Evolutionary conservation across 2,329 filamentous ascomycete species (phyloP).

Genomic region (Sporothrix dimorphospora): DNA sequence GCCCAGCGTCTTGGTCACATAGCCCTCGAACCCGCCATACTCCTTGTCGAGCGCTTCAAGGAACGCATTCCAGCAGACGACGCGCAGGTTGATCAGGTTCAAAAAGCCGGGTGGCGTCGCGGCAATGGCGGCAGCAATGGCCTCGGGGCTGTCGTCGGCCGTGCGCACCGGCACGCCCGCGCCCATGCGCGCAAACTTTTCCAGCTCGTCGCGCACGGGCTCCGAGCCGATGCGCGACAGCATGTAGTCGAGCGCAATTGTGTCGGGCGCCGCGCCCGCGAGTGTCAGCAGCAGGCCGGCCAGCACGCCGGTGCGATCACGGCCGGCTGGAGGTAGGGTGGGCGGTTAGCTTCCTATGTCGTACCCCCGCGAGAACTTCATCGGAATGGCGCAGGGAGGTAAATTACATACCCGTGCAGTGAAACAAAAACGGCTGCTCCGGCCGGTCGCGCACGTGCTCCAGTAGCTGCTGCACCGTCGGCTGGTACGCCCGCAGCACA

Average conservation of each 20-base stretch:
- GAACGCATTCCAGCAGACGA: slow-evolving; percentile 52
- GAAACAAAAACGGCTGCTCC: slow-evolving; percentile 52
- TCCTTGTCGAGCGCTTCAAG: slow-evolving; percentile 47
- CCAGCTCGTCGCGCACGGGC: slow-evolving; percentile 52
- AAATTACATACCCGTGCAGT: slow-evolving; percentile 53
- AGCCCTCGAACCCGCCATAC: slow-evolving; percentile 54
- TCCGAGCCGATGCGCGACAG: slow-evolving; percentile 59
- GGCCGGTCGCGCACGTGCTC: slow-evolving; percentile 53
- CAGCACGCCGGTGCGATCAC: slow-evolving; percentile 58
- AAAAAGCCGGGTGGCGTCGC: slow-evolving; percentile 52
- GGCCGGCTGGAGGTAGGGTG: too few species aligned
- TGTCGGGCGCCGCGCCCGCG: slow-evolving; percentile 50
- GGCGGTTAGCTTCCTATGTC: too few species aligned
- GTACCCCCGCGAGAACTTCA: too few species aligned
- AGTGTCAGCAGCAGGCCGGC: slow-evolving; percentile 55
- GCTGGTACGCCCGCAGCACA: slow-evolving; percentile 48
- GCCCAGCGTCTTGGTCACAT: slow-evolving; percentile 50
- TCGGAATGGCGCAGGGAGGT: too few species aligned
- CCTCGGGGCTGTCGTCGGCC: not conserved
- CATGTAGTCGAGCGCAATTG: slow-evolving; percentile 54
- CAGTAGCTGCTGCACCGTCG: slow-evolving; percentile 50
- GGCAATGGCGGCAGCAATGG: slow-evolving; percentile 31
- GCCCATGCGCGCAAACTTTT: slow-evolving; percentile 47
- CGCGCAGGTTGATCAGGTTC: slow-evolving; percentile 51
- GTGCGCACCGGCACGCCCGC: slow-evolving; percentile 36